Evolutionary conservation across 2,329 filamentous ascomycete species (phyloP), one percentile per base, ranked within the genome.

Genomic region (Calonectria honghensis): DNA sequence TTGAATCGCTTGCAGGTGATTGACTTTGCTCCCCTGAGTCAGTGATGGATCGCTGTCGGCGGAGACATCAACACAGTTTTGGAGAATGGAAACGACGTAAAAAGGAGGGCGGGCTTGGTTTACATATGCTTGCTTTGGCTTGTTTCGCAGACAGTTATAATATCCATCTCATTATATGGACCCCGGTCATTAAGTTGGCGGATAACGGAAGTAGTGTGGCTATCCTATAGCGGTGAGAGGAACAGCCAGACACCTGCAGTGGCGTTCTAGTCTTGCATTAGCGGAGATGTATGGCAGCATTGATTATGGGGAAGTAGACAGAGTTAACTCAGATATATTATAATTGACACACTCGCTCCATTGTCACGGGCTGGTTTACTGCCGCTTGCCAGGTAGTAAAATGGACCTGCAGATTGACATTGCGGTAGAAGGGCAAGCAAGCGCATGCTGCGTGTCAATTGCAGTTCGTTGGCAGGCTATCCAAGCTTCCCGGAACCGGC

Each of bases 201-300:
- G 48, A 37, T 32, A 54, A 35, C 29, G 27, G 54, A n/a, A 63
- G 41, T 24, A 29, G 65, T 41, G 41, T 57, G 41, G 54, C 41
- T 52, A 32, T 50, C 29, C 67, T 48, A 52, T 66, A 41, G 72
- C 74, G 65, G 72, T 73, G 70, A 73, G 70, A 50, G 65, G 37
- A 37, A 32, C 35, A 24, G 50, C 50, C 35, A 61, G 68, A 72
- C 29, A 50, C 57, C 52, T 72, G 68, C 59, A 48, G 72, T 69
- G 68, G 74, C 64, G 68, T 45, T 16, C 54, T 57, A 35, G 52
- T 50, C 29, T 37, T 74, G 74, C 72, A 75, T 74, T 27, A 54
- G 41, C 52, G 68, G 74, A 74, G 39, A 68, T 45, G n/a, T 65
- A 74, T 68, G 57, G 27, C 50, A 54, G 50, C 65, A 39, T 39